phyloP scores from a whole-genome alignment of 495 filamentous ascomycete species.

The Emericellopsis terricola region DNA sequence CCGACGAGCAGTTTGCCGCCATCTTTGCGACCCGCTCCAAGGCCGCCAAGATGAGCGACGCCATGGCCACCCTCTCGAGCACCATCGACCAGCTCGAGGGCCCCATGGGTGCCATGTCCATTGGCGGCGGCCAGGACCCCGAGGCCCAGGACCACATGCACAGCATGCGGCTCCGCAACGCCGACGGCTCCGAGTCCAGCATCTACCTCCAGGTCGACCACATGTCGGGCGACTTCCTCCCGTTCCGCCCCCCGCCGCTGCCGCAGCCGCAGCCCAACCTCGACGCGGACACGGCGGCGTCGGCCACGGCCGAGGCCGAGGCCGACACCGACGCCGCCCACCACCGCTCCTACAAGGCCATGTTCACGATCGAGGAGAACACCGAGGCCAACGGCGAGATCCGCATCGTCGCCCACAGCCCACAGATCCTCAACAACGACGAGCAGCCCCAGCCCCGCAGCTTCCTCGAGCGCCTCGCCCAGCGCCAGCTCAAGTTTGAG shows the following conservation, averaged over 20 bases:
- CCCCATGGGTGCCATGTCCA: constrained; percentile 23
- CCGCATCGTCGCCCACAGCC: constrained; percentile 31
- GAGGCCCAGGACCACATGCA: constrained; percentile 14
- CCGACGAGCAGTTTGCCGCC: constrained; percentile 53
- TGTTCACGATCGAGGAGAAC: constrained; percentile 67
- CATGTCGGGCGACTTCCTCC: constrained; percentile 42
- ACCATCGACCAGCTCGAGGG: constrained; percentile 56
- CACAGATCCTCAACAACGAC: constrained; percentile 25
- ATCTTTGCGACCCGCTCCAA: constrained; percentile 53
- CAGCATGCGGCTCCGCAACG: constrained; percentile 25
- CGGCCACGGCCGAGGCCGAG: constrained; percentile 11
- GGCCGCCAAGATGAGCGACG: constrained; percentile 35
- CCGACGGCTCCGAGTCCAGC: constrained; percentile 29
- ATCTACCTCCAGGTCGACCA: constrained; percentile 24
- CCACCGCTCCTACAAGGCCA: constrained; percentile 55
- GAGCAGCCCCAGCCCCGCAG: constrained; percentile 19
- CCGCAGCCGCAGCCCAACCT: constrained; percentile 39
- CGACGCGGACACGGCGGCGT: constrained; percentile 14
- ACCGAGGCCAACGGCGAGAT: constrained; percentile 50
- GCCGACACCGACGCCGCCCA: constrained; percentile 13
- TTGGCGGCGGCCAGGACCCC: constrained; percentile 10
- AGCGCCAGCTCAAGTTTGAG: constrained; percentile 29
- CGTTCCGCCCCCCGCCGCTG: constrained; percentile 61
- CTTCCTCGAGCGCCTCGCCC: constrained; percentile 33
- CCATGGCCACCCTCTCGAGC: constrained; percentile 60